Base-by-base conservation (phyloP, 805 yeast species). In the Candida chauliodis region DNA sequence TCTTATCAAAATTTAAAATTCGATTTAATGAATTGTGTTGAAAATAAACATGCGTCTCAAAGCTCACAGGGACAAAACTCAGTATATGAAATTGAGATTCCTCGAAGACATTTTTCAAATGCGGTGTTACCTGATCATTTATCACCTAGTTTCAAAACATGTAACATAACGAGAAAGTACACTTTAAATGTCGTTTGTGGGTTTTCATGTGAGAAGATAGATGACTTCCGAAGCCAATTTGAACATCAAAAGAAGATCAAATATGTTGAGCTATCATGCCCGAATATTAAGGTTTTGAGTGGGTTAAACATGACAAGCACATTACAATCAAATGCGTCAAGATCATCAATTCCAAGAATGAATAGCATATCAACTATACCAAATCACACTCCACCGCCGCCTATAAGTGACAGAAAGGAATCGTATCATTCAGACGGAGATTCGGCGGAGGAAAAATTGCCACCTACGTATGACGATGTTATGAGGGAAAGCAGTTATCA, bases 71-170 rank as follows among this genome's bases (percentile, higher is more conserved):
- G 43, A 5, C 38, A 41, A 5, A 25, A 25, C 7, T 24, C 34
- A 25, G 36, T 54, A 17, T 66, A 61, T 48, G 77, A 73, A 43
- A 43, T 71, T n/a, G 75, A 69, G 41, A 62, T 74, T 14, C 77
- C 79, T 1, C 44, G 43, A 16, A 49, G 58, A 32, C 52, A 65
- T 39, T 71, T 61, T 42, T 47, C 58, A 18, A 65, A 63, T 43
- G 67, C 76, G 30, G 52, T 59, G 2, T 44, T 76, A 13, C 81
- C 84, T 0, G 70, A 66, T 32, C 47, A 63, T 29, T 56, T 75
- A 3, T 59, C 79, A 2, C 84, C 86, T 2, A 56, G 74, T 14
- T 81, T 82, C 52, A 55, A 52, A 18, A 70, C 79, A 4, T 79
- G 85, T 49, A 79, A 78, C 48, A 66, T 81, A 16, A 50, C 61